Base-by-base conservation (phyloP, 2,329 filamentous ascomycete genomes). In the Dactylella cylindrospora region DNA sequence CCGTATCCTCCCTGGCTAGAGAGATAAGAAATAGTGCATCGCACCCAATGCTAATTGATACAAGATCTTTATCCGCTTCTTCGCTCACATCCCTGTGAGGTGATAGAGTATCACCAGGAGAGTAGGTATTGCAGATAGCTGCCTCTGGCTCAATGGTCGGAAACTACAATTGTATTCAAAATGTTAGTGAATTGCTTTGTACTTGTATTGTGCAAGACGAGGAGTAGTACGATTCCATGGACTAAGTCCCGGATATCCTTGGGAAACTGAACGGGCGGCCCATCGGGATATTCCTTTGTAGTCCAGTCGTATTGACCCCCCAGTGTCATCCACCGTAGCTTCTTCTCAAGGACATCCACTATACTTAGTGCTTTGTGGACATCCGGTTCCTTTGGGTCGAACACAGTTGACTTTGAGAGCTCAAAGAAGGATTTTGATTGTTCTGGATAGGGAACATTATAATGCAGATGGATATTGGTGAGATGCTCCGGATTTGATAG, bases 301-400 rank as follows among this genome's bases (percentile, higher is more conserved):
- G 90, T 94, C 93, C 91, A 97, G 75, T 97, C 88, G 72, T 97
- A 97, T 72, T 97, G 93, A 0, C 90, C 91, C 43, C 93, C 93
- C 2, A 98, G 80, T 0, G 91, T 97, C 33, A 94, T 81, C 93
- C 93, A 98, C 67, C 91, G 88, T 19, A 97, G 79, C 64, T 88
- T 90, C 65, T 84, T 86, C 54, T 84, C 81, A 35, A 97, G 77
- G 23, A 91, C 81, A 69, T 84, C 84, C 41, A 80, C 76, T 47
- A 86, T 76, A 1, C 81, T 79, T 7, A 96, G 76, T 2, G 88
- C 79, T 62, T 84, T 87, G 73, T 96, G 90, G n/a, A 90, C 74
- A 0, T 72, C 66, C 0, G 86, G 77, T 68, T 95, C 83, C 50
- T 86, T 86, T 5, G 91, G 88, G 20, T 65, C 41, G 23, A 73